These are phyloP conservation scores for Russula brevipes DNA, from an alignment of 768 basidiomycete species.

Conservation along the genomic window DNA sequence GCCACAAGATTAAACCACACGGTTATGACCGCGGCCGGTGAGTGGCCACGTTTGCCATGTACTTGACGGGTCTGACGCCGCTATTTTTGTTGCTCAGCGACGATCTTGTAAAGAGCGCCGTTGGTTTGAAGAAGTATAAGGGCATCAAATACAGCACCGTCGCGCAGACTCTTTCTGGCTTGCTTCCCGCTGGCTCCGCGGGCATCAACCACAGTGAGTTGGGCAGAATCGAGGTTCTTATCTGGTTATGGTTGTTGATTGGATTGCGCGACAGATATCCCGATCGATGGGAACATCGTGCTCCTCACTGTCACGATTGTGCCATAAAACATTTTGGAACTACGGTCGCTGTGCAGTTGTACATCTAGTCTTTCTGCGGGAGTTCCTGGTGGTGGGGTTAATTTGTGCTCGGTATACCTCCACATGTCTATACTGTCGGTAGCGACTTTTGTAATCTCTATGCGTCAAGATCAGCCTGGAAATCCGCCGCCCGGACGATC, in stretches of 20 bases:
- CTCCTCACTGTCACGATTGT: slow-evolving; percentile 22
- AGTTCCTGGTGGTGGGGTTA: too few relatives aligned
- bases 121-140: slow-evolving; percentile 1
- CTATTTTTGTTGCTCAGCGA: slow-evolving; percentile 1
- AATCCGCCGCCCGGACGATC: too few relatives aligned
- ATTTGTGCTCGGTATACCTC: too few relatives aligned
- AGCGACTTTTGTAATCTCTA: too few relatives aligned
- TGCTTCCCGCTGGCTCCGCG: slow-evolving; percentile 46
- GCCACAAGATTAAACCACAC: slow-evolving; percentile 29
- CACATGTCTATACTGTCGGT: too few relatives aligned
- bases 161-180: slow-evolving; percentile 45
- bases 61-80: background rate
- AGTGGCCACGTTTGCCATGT: background rate
- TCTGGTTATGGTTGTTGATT: background rate
- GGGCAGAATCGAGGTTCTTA: background rate
- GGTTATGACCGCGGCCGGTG: slow-evolving; percentile 35
- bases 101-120: slow-evolving; percentile 5
- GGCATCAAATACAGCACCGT: slow-evolving; percentile 41
- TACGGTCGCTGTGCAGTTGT: too few relatives aligned
- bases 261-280: slow-evolving; percentile 7
- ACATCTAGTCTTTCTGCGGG: too few relatives aligned
- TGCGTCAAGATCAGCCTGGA: too few relatives aligned
- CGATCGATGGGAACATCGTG: slow-evolving; percentile 13
- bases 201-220: slow-evolving; percentile 49
- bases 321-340: background rate